Base-by-base conservation (phyloP, 2,329 filamentous ascomycete species). In the Cryphonectria parasitica region DNA sequence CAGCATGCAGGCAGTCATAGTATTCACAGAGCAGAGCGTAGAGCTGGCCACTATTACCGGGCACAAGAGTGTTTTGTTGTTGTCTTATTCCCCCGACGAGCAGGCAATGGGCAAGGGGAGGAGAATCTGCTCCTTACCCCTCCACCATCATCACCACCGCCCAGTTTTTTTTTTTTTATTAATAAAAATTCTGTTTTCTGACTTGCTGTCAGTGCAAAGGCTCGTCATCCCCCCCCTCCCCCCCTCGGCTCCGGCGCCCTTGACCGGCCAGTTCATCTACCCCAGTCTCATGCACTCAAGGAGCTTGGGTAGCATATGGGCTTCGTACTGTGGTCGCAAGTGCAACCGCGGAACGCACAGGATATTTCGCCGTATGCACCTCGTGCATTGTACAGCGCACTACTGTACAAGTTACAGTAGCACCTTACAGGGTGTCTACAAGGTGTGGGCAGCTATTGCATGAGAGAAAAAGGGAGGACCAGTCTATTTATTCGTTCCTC, bases 361-460 rank as follows among this genome's bases (percentile, higher is more conserved):
- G 68, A 70, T 62, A 70, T 68, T 65, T 72, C 65, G 71, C 71
- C 71, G 71, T 67, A 66, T 72, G 71, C 71, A 72, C 71, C 54
- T 66, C 25, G 17, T 72, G 65, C 68, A 72, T 69, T 45, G 61
- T 70, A 70, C 71, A 70, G 71, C 61, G 66, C 71, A 62, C 71
- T 72, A 72, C 68, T 72, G 71, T 63, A 49, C 70, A 49, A 19
- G 22, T n/a, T 66, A 54, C 31, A 22, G 28, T 28, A 58, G 25
- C 31, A 49, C 45, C 34, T 34, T 34, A 34, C 34, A 34, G 34
- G 34, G 34, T 34, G 34, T 34, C 34, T 49, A 49, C 45, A 49
- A 60, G 70, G 68, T 69, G 4, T 15, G 45, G 68, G 64, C 64
- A 67, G 69, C 67, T 58, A n/a, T 39, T 11, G 10, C 36, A 39